Evolutionary conservation across 2,329 filamentous ascomycete genomes (phyloP).

Genomic region (Cercospora citrullina): DNA sequence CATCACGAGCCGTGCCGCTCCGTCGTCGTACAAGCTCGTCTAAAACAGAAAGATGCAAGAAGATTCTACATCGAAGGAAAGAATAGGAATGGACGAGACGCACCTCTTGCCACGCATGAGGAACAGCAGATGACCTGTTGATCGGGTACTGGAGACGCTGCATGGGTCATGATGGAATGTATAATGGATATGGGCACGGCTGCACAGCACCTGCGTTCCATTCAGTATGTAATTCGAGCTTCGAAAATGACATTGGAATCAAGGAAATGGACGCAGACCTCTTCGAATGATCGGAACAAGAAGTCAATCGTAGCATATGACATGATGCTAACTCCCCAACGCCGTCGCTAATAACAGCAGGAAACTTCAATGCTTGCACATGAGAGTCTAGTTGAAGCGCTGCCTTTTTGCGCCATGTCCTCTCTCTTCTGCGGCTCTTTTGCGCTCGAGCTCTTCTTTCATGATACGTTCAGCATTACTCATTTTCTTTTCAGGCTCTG

Average conservation of each 20-base stretch:
- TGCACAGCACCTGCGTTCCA: slow-evolving; percentile 13
- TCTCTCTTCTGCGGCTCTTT: slow-evolving; percentile 38
- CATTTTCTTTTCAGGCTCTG: slow-evolving; percentile 74
- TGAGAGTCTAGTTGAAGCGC: slow-evolving; percentile 13
- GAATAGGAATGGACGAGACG: not conserved
- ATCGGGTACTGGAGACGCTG: slow-evolving; percentile 6
- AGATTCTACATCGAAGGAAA: not conserved
- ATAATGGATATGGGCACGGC: slow-evolving; percentile 6
- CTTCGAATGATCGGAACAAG: not conserved
- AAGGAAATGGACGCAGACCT: not conserved
- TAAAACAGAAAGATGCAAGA: not conserved
- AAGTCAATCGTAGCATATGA: slow-evolving; percentile 2
- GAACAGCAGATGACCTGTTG: slow-evolving; percentile 8
- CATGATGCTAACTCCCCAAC: slow-evolving; percentile 1
- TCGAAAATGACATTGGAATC: not conserved
- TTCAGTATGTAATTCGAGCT: slow-evolving; percentile 13
- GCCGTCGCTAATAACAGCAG: slow-evolving; percentile 14
- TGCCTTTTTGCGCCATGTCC: slow-evolving; percentile 26
- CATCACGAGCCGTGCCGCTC: not conserved
- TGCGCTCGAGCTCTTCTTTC: slow-evolving; percentile 59
- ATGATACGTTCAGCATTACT: slow-evolving; percentile 86
- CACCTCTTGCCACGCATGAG: not conserved
- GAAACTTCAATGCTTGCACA: not conserved
- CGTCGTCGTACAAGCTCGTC: not conserved
- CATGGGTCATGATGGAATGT: slow-evolving; percentile 7